These are phyloP conservation scores for Pseudopithomyces chartarum DNA, from an alignment of 2,329 filamentous ascomycete species.

Conservation along the genomic window DNA sequence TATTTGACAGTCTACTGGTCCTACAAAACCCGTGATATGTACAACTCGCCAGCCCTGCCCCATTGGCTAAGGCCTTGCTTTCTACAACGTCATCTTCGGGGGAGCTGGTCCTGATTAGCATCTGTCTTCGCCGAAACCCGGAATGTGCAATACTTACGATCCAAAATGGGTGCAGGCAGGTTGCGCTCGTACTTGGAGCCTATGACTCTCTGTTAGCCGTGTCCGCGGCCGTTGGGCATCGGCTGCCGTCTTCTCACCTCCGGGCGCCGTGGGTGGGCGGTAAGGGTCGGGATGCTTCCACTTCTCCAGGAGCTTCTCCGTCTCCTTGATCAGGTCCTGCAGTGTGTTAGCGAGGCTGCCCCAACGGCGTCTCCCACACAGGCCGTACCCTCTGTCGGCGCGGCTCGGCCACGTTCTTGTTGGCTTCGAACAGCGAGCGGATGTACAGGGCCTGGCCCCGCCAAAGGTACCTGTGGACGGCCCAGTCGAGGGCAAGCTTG, in stretches of 20 bases:
- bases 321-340: slow-evolving; percentile 83
- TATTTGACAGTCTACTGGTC: slow-evolving; percentile 4
- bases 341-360: slow-evolving; percentile 24
- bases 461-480: slow-evolving; percentile 90
- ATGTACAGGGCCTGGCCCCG: slow-evolving; percentile 96
- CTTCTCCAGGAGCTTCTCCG: slow-evolving; percentile 82
- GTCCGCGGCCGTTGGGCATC: slow-evolving; percentile 16
- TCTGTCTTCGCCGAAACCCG: background rate
- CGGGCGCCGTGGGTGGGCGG: slow-evolving; percentile 84
- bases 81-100: slow-evolving; percentile 43
- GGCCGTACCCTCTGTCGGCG: slow-evolving; percentile 78
- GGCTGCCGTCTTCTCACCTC: slow-evolving; percentile 64
- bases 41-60: slow-evolving; percentile 1
- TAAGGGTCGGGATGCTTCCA: slow-evolving; percentile 99
- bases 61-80: too few relatives aligned
- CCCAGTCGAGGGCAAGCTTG: slow-evolving; percentile 94
- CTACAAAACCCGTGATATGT: slow-evolving; percentile 8
- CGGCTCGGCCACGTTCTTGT: slow-evolving; percentile 81
- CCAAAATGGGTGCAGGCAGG: slow-evolving; percentile 76
- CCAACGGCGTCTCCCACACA: background rate
- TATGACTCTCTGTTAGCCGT: slow-evolving; percentile 46
- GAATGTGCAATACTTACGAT: slow-evolving; percentile 66
- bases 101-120: slow-evolving; percentile 35
- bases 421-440: slow-evolving; percentile 91
- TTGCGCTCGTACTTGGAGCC: slow-evolving; percentile 98